Percentiles rank a stretch among this genome's conserved stretches.
phyloP scores from a whole-genome alignment of 139 green algal genomes.

The Picochlorum sp. region DNA sequence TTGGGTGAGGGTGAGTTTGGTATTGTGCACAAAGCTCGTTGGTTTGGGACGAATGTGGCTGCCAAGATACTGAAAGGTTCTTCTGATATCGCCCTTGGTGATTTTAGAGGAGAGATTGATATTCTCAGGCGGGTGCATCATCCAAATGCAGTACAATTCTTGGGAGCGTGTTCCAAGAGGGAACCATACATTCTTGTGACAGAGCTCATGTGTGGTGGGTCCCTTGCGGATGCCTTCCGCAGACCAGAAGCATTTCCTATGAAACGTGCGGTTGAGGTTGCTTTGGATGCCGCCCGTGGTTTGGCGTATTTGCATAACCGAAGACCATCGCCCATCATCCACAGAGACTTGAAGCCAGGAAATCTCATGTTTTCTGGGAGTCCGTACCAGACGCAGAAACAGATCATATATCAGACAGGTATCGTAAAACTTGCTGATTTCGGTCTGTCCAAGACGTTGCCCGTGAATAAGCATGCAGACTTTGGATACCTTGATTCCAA shows the following conservation, averaged over 20 bases:
- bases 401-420: conserved; percentile 66
- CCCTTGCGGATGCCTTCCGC: conserved; percentile 70
- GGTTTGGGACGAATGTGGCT: conserved; percentile 71
- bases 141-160: conserved; percentile 65
- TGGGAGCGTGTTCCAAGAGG: conserved; percentile 80
- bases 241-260: conserved; percentile 38
- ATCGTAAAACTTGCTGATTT: conserved; percentile 78
- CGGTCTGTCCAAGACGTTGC: conserved; percentile 77
- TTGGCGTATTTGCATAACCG: conserved; percentile 82
- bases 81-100: conserved; percentile 62
- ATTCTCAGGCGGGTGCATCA: conserved; percentile 48
- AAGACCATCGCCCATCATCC: conserved; percentile 38
- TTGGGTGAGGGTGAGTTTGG: conserved; percentile 88
- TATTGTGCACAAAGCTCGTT: conserved; percentile 80
- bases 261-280: conserved; percentile 60
- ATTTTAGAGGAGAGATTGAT: conserved; percentile 54
- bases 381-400: conserved; percentile 39
- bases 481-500: conserved; percentile 50
- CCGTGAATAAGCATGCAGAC: conserved; percentile 46
- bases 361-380: conserved; percentile 82
- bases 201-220: conserved; percentile 55
- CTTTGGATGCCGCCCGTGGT: conserved; percentile 70
- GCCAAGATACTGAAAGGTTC: conserved; percentile 84
- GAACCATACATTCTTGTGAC: conserved; percentile 79
- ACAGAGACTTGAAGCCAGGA: conserved; percentile 80